These are phyloP conservation scores for Rosa chinensis DNA, from an alignment of 306 rosid genomes.

Conservation along the genomic window DNA sequence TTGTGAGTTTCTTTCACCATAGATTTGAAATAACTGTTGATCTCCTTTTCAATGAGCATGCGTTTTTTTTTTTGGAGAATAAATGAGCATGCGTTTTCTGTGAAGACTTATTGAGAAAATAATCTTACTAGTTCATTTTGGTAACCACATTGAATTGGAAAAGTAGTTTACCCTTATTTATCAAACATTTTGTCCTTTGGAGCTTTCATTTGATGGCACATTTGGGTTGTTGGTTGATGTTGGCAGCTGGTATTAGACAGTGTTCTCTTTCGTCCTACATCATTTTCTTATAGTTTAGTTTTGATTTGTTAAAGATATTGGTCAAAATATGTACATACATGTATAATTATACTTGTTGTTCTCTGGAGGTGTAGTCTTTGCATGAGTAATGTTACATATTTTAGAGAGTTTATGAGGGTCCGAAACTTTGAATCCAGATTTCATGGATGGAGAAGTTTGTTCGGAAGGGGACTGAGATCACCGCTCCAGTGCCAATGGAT, in stretches of 20 bases:
- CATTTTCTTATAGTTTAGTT: neutral
- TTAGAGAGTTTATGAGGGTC: constrained; percentile 15
- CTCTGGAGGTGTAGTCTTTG: constrained; percentile 3
- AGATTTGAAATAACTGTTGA: neutral
- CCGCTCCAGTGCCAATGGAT: constrained; percentile 95
- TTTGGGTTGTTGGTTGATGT: neutral
- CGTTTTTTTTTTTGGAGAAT: neutral
- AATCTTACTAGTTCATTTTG: neutral
- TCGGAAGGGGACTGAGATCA: constrained; percentile 89
- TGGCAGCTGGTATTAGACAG: neutral
- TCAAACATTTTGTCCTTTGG: neutral
- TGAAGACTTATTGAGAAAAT: neutral
- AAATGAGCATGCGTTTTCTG: neutral
- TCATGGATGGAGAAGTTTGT: constrained; percentile 99
- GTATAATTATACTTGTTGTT: neutral
- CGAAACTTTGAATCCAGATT: constrained; percentile 50
- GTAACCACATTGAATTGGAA: neutral
- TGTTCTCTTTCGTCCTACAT: neutral
- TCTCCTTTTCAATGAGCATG: neutral
- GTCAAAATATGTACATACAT: neutral
- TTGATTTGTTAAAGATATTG: neutral
- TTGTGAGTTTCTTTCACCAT: neutral
- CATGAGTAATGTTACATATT: constrained; percentile 1
- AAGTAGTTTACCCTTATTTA: neutral
- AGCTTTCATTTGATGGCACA: neutral